A percentile compares a stretch with the other conserved stretches of the same genome.
Evolutionary conservation across 345 rosid genomes (phyloP).

Genomic region (Syzygium grande): DNA sequence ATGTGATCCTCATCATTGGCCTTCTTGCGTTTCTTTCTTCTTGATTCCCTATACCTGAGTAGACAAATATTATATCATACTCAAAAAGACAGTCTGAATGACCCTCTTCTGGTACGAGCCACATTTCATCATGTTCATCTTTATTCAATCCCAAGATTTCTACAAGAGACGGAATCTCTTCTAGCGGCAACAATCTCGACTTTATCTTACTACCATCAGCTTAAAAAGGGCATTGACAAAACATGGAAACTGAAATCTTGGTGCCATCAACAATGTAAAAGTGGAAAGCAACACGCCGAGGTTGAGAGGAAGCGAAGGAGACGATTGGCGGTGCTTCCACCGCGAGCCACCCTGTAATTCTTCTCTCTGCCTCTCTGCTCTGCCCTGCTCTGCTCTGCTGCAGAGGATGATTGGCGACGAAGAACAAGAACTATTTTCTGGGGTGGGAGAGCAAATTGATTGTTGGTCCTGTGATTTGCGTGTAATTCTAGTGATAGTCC

Average conservation of each 20-base stretch:
- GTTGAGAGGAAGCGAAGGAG: conserved; percentile 33
- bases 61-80: background rate
- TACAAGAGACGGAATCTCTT: background rate
- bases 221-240: background rate
- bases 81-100: background rate
- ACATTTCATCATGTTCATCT: background rate
- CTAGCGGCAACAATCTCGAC: background rate
- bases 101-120: background rate
- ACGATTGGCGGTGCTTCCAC: conserved; percentile 37
- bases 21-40: conserved; percentile 50
- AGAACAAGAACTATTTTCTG: background rate
- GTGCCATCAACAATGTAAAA: background rate
- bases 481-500: background rate
- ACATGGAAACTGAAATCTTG: background rate
- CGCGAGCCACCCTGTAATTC: conserved; percentile 72
- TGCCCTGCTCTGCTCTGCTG: background rate
- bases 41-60: conserved; percentile 56
- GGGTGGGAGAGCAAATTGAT: background rate
- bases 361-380: conserved; percentile 19
- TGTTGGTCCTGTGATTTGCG: background rate
- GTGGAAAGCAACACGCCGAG: background rate
- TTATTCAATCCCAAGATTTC: background rate
- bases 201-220: background rate
- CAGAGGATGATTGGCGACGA: background rate
- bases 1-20: conserved; percentile 26